Evolutionary conservation across 495 filamentous ascomycete genomes (phyloP).

Genomic region (Gamarada debralockiae): DNA sequence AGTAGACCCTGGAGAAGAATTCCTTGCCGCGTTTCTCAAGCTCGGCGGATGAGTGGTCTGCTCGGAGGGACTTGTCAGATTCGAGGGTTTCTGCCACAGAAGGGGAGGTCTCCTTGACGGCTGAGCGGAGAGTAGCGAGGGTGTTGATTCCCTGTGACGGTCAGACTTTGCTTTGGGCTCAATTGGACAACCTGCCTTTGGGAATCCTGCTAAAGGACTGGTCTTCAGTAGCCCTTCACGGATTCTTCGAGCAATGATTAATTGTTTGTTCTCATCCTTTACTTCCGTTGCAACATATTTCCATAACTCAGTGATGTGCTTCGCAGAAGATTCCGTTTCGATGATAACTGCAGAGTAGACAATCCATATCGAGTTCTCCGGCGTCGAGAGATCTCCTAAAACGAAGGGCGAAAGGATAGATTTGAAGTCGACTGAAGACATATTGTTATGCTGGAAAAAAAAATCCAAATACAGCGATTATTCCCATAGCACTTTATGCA

Average conservation of each 20-base stretch:
- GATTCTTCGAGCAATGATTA: background rate
- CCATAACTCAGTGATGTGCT: background rate
- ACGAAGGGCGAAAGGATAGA: background rate
- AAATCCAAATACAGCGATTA: constrained; percentile 16
- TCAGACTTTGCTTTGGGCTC: background rate
- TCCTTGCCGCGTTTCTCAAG: background rate
- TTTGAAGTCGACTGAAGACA: background rate
- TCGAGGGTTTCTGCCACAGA: background rate
- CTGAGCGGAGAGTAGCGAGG: background rate
- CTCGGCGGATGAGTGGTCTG: background rate
- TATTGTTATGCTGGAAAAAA: constrained; percentile 12
- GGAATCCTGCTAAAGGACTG: background rate
- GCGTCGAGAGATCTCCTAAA: background rate
- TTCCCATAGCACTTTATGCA: too few species aligned
- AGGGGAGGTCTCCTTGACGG: background rate
- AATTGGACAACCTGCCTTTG: background rate
- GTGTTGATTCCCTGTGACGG: background rate
- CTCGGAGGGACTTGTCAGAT: background rate
- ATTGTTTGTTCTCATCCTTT: background rate
- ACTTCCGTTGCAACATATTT: background rate
- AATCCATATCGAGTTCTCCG: background rate
- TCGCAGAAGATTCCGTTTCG: background rate
- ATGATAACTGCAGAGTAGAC: background rate
- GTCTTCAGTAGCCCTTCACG: constrained; percentile 2
- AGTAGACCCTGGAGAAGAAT: background rate